Evolutionary conservation across 2,329 filamentous ascomycete genomes (phyloP).

Genomic region (Pseudogymnoascus sp.): DNA sequence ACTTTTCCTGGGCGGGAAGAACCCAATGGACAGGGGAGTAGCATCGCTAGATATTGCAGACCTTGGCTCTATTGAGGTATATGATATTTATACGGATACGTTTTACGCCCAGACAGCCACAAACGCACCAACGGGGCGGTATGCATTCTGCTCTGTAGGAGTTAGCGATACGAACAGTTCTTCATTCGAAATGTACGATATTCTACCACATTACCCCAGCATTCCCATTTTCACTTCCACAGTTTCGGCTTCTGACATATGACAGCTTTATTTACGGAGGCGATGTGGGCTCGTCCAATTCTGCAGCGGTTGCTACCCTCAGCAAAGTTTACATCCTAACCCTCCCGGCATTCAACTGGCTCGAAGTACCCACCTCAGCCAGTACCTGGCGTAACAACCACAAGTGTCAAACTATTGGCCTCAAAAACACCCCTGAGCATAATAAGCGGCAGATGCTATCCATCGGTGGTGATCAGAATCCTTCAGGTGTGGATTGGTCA

Average conservation of each 20-base stretch:
- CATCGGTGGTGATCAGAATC: constrained; percentile 9
- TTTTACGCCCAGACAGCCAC: constrained; percentile 13
- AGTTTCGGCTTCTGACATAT: neutral
- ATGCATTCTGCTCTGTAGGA: constrained; percentile 12
- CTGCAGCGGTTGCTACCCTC: neutral
- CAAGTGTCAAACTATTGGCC: neutral
- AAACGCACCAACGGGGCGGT: constrained; percentile 6
- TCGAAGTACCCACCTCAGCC: neutral
- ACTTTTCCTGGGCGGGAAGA: constrained; percentile 14
- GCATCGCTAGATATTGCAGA: neutral
- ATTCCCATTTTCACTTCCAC: neutral
- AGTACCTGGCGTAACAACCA: neutral
- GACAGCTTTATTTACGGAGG: neutral
- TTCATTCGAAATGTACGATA: constrained; percentile 15
- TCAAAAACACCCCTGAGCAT: neutral
- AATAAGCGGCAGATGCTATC: neutral
- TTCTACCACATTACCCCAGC: neutral
- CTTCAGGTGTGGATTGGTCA: neutral
- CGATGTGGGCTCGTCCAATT: neutral
- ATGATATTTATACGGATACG: constrained; percentile 11
- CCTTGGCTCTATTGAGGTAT: constrained; percentile 12
- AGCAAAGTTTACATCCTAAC: constrained; percentile 10
- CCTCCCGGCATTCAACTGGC: neutral
- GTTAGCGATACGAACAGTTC: constrained; percentile 6
- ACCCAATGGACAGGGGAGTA: neutral